Evolutionary conservation across 306 rosid species (phyloP).

Genomic region (Bauhinia variegata): DNA sequence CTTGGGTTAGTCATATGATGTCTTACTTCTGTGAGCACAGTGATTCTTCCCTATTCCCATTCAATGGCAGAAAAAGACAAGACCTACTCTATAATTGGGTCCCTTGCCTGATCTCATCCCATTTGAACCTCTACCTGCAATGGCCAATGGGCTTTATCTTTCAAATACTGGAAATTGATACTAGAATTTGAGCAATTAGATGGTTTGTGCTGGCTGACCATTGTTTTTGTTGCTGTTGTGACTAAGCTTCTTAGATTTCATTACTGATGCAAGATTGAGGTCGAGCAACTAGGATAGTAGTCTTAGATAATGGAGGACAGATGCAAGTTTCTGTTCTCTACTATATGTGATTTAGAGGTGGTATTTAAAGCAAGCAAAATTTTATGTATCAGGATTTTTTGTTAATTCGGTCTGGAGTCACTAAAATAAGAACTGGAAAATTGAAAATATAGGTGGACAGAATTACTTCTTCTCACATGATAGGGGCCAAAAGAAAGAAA

Average conservation of each 20-base stretch:
- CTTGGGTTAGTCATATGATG: not conserved
- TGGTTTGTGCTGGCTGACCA: not conserved
- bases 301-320: not conserved
- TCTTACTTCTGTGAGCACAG: slow-evolving; percentile 13
- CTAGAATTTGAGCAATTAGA: not conserved
- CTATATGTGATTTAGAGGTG: not conserved
- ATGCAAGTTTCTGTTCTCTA: not conserved
- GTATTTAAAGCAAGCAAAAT: not conserved
- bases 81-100: not conserved
- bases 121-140: not conserved
- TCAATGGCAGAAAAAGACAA: not conserved
- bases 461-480: too few relatives aligned
- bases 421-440: not conserved
- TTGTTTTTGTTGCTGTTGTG: not conserved
- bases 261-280: slow-evolving; percentile 5
- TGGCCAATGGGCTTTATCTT: not conserved
- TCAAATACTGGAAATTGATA: not conserved
- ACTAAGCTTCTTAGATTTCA: slow-evolving; percentile 2
- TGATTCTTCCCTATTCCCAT: slow-evolving; percentile 5
- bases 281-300: not conserved
- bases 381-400: not conserved
- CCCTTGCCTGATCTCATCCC: not conserved
- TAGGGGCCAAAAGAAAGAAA: too few relatives aligned
- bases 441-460: too few relatives aligned
- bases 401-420: not conserved